Percentiles rank a stretch among this genome's conserved stretches.
phyloP scores from a whole-genome alignment of 257 asterid species.

The Gardenia jasminoides region DNA sequence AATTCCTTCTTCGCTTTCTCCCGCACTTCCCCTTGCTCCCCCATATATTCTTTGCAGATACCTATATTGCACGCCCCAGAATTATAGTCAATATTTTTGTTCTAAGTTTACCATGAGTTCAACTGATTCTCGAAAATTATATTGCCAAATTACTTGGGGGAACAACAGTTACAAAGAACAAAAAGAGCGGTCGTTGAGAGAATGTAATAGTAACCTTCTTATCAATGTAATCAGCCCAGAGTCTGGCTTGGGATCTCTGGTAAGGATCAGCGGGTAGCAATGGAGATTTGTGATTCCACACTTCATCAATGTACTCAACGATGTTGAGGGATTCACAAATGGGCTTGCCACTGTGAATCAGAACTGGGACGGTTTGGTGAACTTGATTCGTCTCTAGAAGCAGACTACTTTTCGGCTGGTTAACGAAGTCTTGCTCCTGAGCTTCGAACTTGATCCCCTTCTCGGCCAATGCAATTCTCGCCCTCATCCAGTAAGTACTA shows the following conservation, averaged over 20 bases:
- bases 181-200: neutral
- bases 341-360: neutral
- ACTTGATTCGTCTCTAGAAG: neutral
- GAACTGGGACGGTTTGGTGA: neutral
- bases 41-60: neutral
- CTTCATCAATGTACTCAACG: neutral
- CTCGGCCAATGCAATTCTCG: neutral
- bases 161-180: too few species aligned
- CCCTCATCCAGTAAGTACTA: neutral
- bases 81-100: neutral
- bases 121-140: too few species aligned
- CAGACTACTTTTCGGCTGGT: neutral
- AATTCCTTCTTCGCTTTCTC: neutral
- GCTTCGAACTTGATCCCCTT: neutral
- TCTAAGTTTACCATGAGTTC: too few species aligned
- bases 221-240: slow-evolving; percentile 16
- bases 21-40: neutral
- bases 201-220: neutral
- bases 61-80: neutral
- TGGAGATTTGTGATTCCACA: neutral
- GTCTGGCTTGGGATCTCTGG: slow-evolving; percentile 17
- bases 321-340: neutral
- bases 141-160: too few species aligned
- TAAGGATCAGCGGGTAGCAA: slow-evolving; percentile 12
- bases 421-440: neutral